phyloP scores from a whole-genome alignment of 176 grass and related monocot species.

The Musa schizocarpa region DNA sequence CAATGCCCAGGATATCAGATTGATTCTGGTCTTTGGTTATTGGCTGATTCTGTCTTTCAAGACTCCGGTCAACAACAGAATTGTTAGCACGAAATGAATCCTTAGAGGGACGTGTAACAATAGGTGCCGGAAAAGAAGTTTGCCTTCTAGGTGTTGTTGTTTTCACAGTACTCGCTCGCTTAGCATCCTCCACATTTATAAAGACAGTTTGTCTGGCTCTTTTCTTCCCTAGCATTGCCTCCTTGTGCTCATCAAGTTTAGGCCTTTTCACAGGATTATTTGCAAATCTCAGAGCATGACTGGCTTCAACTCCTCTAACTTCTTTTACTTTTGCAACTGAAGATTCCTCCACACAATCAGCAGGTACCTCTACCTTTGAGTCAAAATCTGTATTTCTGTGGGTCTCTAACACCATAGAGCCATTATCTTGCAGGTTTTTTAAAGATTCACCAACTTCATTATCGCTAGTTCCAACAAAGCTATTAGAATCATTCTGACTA shows the following conservation, averaged over 20 bases:
- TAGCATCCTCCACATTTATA: slow-evolving; percentile 93
- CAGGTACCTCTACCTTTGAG: slow-evolving; percentile 37
- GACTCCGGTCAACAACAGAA: slow-evolving; percentile 30
- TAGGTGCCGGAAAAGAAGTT: slow-evolving; percentile 75
- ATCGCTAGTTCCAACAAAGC: slow-evolving; percentile 30
- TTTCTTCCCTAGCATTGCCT: slow-evolving; percentile 91
- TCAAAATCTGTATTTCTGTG: slow-evolving; percentile 26
- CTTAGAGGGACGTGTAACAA: slow-evolving; percentile 78
- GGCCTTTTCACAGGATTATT: slow-evolving; percentile 77
- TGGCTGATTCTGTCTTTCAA: slow-evolving; percentile 48
- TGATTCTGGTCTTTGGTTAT: slow-evolving; percentile 51
- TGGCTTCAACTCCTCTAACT: slow-evolving; percentile 81
- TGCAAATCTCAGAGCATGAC: slow-evolving; percentile 69
- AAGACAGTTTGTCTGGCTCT: slow-evolving; percentile 80
- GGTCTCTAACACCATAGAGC: slow-evolving; percentile 21
- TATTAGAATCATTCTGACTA: slow-evolving; percentile 24
- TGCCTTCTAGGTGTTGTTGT: slow-evolving; percentile 72
- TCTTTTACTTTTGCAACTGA: slow-evolving; percentile 52
- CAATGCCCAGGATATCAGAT: slow-evolving; percentile 40
- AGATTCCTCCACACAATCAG: slow-evolving; percentile 23
- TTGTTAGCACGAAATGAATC: slow-evolving; percentile 42
- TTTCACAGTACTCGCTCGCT: slow-evolving; percentile 86
- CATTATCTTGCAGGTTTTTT: slow-evolving; percentile 34
- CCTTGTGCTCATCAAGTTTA: slow-evolving; percentile 82
- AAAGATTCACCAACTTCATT: slow-evolving; percentile 39